These are phyloP conservation scores for Trichoderma sp. DNA, from an alignment of 2,329 filamentous ascomycete genomes.

Conservation along the genomic window DNA sequence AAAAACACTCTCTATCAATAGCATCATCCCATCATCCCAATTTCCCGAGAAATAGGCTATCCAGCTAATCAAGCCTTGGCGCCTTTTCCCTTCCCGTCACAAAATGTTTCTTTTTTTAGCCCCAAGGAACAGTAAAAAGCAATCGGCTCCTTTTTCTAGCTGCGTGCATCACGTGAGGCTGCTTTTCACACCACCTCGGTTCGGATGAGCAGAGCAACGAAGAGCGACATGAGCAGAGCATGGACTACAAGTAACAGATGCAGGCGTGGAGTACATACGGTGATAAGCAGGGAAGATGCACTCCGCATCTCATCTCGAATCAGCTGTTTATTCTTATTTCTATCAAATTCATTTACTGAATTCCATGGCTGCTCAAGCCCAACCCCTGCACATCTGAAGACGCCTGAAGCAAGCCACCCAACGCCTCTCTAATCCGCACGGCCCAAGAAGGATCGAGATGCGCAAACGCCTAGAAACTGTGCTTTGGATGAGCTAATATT, in stretches of 20 bases:
- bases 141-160: background rate
- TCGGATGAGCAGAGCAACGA: background rate
- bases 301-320: background rate
- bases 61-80: background rate
- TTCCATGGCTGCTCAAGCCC: background rate
- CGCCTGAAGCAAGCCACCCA: background rate
- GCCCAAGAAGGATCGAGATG: background rate
- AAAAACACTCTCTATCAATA: background rate
- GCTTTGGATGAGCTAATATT: background rate
- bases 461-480: background rate
- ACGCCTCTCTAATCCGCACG: background rate
- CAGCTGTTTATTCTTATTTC: background rate
- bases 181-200: background rate
- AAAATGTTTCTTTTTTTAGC: slow-evolving; percentile 1
- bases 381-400: background rate
- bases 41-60: background rate
- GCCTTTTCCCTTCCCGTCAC: background rate
- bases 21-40: background rate
- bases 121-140: background rate
- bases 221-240: background rate
- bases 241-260: background rate
- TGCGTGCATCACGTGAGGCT: background rate
- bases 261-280: background rate
- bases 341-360: background rate
- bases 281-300: background rate